Evolutionary conservation across 1,284 basidiomycete genomes (phyloP).

Genomic region (Gymnopus androsaceus): DNA sequence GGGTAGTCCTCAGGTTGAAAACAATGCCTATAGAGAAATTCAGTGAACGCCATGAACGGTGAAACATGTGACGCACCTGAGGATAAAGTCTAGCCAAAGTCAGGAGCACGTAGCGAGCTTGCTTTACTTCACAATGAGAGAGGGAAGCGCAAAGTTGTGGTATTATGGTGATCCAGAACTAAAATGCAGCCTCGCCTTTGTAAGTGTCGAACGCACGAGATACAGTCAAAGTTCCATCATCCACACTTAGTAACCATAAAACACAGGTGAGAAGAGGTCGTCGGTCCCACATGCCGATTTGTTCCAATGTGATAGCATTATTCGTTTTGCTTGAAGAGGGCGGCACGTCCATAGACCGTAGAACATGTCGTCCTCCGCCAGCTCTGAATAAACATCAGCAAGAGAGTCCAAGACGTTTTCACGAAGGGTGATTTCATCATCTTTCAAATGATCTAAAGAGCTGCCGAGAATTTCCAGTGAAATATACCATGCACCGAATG

Average conservation of each 20-base stretch:
- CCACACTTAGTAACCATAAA: conserved; percentile 95
- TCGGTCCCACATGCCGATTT: conserved; percentile 96
- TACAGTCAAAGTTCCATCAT: conserved; percentile 78
- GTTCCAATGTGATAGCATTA: conserved; percentile 90
- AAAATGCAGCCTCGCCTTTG: conserved; percentile 95
- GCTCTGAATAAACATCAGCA: conserved; percentile 93
- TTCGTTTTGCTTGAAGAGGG: conserved; percentile 87
- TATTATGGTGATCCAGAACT: conserved; percentile 99
- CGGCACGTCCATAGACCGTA: conserved; percentile 96
- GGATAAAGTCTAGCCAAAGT: conserved; percentile 93
- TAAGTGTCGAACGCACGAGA: conserved; percentile 94
- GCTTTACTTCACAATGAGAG: conserved; percentile 90
- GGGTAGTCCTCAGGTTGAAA: conserved; percentile 91
- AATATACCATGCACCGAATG: conserved; percentile 94
- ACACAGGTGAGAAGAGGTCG: conserved; percentile 91
- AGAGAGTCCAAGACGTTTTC: conserved; percentile 91
- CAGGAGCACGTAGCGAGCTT: conserved; percentile 87
- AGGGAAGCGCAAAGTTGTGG: conserved; percentile 94
- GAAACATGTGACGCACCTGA: conserved; percentile 60
- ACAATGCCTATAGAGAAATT: conserved; percentile 74
- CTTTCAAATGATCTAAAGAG: conserved; percentile 72
- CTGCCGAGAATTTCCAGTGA: conserved; percentile 87
- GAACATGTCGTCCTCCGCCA: conserved; percentile 96
- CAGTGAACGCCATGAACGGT: conserved; percentile 10
- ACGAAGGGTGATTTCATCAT: conserved; percentile 81